phyloP scores from a whole-genome alignment of 2,329 filamentous ascomycete genomes.

The Ampelomyces quisqualis region DNA sequence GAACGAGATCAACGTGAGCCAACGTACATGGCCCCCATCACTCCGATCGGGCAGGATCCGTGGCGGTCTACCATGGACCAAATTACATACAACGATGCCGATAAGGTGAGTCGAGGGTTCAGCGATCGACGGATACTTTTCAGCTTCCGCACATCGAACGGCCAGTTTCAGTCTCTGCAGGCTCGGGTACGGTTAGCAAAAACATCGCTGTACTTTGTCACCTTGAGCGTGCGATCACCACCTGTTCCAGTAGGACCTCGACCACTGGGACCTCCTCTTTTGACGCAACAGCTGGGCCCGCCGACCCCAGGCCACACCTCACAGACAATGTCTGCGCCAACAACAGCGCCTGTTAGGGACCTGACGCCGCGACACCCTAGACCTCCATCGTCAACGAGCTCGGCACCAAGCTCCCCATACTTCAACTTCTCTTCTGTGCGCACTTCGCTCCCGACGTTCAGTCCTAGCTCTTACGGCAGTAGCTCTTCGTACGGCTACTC shows the following conservation, averaged over 20 bases:
- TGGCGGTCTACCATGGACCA: constrained; percentile 44
- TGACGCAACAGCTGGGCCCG: constrained; percentile 38
- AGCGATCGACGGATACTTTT: constrained; percentile 45
- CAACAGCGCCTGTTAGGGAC: constrained; percentile 25
- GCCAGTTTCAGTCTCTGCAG: constrained; percentile 39
- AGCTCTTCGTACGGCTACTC: constrained; percentile 41
- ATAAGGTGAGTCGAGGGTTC: constrained; percentile 48
- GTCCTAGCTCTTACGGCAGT: constrained; percentile 37
- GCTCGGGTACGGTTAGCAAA: constrained; percentile 45
- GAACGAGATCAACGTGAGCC: constrained; percentile 53
- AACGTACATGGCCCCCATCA: constrained; percentile 53
- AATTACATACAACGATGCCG: constrained; percentile 47
- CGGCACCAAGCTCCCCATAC: constrained; percentile 39
- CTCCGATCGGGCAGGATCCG: constrained; percentile 46
- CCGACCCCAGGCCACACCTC: constrained; percentile 31
- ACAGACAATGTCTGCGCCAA: constrained; percentile 34
- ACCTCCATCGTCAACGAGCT: constrained; percentile 36
- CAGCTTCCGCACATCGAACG: constrained; percentile 40
- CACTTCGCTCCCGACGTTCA: constrained; percentile 39
- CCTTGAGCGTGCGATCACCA: constrained; percentile 42
- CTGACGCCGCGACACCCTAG: constrained; percentile 31
- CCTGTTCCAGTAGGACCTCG: constrained; percentile 26
- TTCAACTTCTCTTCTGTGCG: constrained; percentile 38
- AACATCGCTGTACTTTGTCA: constrained; percentile 50
- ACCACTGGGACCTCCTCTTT: constrained; percentile 30